Percentiles rank a stretch among this genome's conserved stretches.
phyloP scores from a whole-genome alignment of 441 rosid species.

The Erodium moschatum region DNA sequence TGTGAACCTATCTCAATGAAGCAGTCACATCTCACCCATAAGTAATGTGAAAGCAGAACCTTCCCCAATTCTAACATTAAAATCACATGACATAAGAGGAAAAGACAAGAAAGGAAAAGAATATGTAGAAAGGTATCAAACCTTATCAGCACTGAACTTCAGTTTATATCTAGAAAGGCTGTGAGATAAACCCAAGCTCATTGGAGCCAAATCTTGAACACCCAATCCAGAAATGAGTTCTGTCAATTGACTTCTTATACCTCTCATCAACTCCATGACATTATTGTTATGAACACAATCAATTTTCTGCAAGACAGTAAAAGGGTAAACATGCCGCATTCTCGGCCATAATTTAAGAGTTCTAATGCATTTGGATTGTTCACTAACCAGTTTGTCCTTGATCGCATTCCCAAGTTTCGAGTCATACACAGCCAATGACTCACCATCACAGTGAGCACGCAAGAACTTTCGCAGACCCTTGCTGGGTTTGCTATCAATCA shows the following conservation, averaged over 20 bases:
- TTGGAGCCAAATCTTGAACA: conserved; percentile 77
- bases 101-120: neutral
- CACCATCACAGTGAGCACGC: conserved; percentile 58
- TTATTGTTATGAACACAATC: conserved; percentile 29
- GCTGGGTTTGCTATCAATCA: conserved; percentile 57
- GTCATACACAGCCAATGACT: conserved; percentile 65
- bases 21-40: neutral
- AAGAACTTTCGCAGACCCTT: conserved; percentile 36
- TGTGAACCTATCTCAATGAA: neutral
- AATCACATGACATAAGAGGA: neutral
- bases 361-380: too few species aligned
- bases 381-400: conserved; percentile 28
- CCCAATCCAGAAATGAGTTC: conserved; percentile 81
- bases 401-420: conserved; percentile 91
- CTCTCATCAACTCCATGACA: conserved; percentile 35
- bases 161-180: conserved; percentile 78
- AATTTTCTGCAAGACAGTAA: conserved; percentile 49
- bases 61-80: too few species aligned
- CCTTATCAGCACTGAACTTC: conserved; percentile 93
- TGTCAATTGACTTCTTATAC: conserved; percentile 73
- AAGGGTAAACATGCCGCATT: neutral
- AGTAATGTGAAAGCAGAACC: too few species aligned
- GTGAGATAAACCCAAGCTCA: conserved; percentile 93
- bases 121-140: conserved; percentile 12
- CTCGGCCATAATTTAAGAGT: neutral